phyloP scores from a whole-genome alignment of 805 yeast species.

The Metschnikowia sp. region DNA sequence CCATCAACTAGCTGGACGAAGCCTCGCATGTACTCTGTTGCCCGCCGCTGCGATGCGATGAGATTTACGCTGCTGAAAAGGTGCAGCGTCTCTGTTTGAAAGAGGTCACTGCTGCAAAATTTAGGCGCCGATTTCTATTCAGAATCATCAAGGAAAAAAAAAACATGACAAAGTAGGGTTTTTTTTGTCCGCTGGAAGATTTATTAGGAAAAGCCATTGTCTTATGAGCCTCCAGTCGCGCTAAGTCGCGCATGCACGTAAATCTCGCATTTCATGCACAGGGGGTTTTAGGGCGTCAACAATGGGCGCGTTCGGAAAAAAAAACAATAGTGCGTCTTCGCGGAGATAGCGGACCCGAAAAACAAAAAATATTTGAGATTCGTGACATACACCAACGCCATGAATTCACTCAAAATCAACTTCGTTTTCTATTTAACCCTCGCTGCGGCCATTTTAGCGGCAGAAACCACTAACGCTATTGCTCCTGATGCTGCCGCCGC shows the following conservation, averaged over 20 bases:
- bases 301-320: not conserved
- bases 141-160: no score
- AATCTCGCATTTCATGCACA: not conserved
- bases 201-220: no score
- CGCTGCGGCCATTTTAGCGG: constrained; percentile 15
- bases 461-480: constrained; percentile 11
- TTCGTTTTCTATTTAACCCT: constrained; percentile 7
- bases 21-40: no score
- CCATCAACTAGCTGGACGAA: no score
- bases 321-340: not conserved
- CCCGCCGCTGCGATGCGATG: no score
- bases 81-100: no score
- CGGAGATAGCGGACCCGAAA: not conserved
- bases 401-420: constrained; percentile 1
- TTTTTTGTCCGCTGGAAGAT: no score
- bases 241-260: not conserved
- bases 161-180: no score
- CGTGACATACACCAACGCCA: not conserved
- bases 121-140: no score
- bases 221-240: no score
- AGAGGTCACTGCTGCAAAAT: no score
- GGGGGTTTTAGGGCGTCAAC: not conserved
- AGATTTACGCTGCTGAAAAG: no score
- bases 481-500: constrained; percentile 8
- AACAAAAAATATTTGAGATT: not conserved